These are phyloP conservation scores for Aspergillus wentii DNA, from an alignment of 495 filamentous ascomycete genomes.

Conservation along the genomic window DNA sequence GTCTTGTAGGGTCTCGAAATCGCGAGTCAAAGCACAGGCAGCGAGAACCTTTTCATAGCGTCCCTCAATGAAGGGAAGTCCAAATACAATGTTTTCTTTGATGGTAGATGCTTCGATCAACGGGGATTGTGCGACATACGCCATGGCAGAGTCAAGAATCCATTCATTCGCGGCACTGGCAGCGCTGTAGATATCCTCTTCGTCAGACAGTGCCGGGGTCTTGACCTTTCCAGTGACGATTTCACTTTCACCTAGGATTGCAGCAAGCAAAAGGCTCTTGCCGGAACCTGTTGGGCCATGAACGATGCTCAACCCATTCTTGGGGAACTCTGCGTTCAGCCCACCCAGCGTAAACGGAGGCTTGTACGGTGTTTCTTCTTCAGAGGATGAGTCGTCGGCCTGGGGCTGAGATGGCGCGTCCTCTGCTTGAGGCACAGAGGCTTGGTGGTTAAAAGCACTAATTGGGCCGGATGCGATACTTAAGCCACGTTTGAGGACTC, in stretches of 20 bases:
- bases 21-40: no score
- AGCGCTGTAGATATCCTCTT: not conserved
- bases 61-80: no score
- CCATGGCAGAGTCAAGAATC: no score
- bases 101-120: no score
- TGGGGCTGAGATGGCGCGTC: not conserved
- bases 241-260: conserved; percentile 62
- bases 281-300: conserved; percentile 64
- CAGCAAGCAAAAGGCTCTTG: conserved; percentile 60
- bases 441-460: not conserved
- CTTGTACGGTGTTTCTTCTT: conserved; percentile 12
- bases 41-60: no score
- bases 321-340: conserved; percentile 54
- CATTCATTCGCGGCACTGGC: no score
- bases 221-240: conserved; percentile 11
- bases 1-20: no score
- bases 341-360: conserved; percentile 53
- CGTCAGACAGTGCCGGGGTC: not conserved
- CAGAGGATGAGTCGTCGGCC: not conserved
- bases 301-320: conserved; percentile 56
- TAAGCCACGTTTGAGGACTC: no score
- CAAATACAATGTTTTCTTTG: no score
- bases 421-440: not conserved
- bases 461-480: not conserved
- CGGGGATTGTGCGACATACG: no score